Base-by-base conservation (phyloP, 345 rosid genomes). In the Rhodomyrtus tomentosa region DNA sequence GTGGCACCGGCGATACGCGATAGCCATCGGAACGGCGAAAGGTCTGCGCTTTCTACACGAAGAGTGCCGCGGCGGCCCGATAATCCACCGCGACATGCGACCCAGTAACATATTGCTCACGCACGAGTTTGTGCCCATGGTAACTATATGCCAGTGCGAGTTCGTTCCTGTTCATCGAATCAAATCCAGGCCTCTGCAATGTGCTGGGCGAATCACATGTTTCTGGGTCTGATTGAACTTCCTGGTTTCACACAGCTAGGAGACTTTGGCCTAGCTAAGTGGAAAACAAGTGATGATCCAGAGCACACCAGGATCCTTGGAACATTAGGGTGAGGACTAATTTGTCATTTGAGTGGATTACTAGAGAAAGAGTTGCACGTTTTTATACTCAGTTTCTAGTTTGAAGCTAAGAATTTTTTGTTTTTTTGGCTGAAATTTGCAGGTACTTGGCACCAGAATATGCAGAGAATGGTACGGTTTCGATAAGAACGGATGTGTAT, bases 381-480 rank as follows among this genome's bases (percentile, higher is more conserved):
- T 49, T 62, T 40, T 10, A 21, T 29, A 25, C 45, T 40, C 16
- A 38, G 56, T 50, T 81, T 54, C 42, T 15, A 27, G 45, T 81
- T 40, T 40, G 29, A 50, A 81, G 42, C 38, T n/a, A 81, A 16
- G 55, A 50, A n/a, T n/a, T n/a, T 32, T 73, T 73, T 5, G 40
- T 40, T 81, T 50, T 54, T 36, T n/a, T n/a, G n/a, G 22, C 36
- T 15, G 83, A 27, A 80, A 79, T 48, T 14, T 86, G 87, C 83
- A 93, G 93, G 84, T 93, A 92, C 86, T 89, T 93, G 80, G 93
- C 93, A 21, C 96, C 94, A 21, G 94, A 93, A 88, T 92, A 93
- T 72, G 93, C 93, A 68, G 95, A 91, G 85, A 90, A 83, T 56
- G 95, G 93, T 4, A 54, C 86, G 80, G 94, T 93, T 81, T 91